A percentile compares a stretch with the other conserved stretches of the same genome.
Evolutionary conservation across 768 basidiomycete genomes (phyloP).

Genomic region (Rhizopogon vulgaris): DNA sequence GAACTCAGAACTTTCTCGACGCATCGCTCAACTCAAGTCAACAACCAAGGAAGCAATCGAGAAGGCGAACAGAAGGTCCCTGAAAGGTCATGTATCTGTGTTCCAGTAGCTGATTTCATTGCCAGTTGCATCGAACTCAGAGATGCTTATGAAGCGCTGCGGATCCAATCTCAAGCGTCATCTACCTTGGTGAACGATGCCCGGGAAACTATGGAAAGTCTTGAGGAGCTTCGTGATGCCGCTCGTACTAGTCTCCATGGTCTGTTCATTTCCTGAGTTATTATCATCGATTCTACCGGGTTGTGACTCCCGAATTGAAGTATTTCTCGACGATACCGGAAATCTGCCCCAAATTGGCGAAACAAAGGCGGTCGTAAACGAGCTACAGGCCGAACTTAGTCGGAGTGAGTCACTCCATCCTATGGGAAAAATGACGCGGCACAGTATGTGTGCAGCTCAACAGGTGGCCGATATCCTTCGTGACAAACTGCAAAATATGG

Average conservation of each 20-base stretch:
- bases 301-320: constrained; percentile 16
- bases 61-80: constrained; percentile 15
- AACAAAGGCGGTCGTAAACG: constrained; percentile 24
- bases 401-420: constrained; percentile 21
- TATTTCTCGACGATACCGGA: constrained; percentile 21
- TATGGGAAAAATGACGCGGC: background rate
- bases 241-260: constrained; percentile 20
- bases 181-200: constrained; percentile 18
- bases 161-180: constrained; percentile 16
- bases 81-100: background rate
- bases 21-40: background rate
- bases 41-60: constrained; percentile 11
- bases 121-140: constrained; percentile 25
- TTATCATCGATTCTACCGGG: background rate
- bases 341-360: constrained; percentile 19
- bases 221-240: constrained; percentile 17
- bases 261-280: constrained; percentile 6
- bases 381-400: constrained; percentile 29
- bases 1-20: background rate
- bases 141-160: constrained; percentile 22
- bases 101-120: background rate
- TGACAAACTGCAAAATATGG: constrained; percentile 37
- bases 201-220: constrained; percentile 18
- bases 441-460: constrained; percentile 28
- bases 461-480: constrained; percentile 45